Evolutionary conservation across 2,329 filamentous ascomycete genomes (phyloP).

Genomic region (Exophiala oligosperma): DNA sequence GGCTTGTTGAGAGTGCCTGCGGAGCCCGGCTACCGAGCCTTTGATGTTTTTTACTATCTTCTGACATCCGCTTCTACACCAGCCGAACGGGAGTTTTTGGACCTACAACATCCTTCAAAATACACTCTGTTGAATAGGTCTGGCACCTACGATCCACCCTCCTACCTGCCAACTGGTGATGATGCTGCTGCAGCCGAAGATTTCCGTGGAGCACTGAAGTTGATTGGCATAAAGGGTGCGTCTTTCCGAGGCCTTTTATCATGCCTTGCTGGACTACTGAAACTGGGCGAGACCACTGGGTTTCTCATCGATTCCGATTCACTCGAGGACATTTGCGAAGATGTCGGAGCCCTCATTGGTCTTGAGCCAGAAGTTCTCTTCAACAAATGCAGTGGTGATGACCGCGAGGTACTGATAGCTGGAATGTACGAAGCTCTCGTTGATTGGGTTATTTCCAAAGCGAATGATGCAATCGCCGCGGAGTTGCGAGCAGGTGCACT

Average conservation of each 20-base stretch:
- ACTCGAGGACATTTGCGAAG: constrained; percentile 83
- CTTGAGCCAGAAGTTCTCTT: constrained; percentile 81
- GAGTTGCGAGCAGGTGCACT: constrained; percentile 61
- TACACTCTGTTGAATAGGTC: constrained; percentile 81
- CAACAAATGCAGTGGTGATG: constrained; percentile 77
- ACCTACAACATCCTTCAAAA: constrained; percentile 71
- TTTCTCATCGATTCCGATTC: constrained; percentile 81
- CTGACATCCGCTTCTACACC: constrained; percentile 87
- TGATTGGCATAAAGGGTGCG: constrained; percentile 89
- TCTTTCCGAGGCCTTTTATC: constrained; percentile 81
- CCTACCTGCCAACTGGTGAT: constrained; percentile 88
- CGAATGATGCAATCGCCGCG: constrained; percentile 77
- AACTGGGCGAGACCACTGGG: constrained; percentile 86
- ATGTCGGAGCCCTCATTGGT: constrained; percentile 82
- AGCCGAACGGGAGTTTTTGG: constrained; percentile 84
- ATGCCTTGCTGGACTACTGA: constrained; percentile 79
- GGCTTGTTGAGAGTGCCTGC: constrained; percentile 79
- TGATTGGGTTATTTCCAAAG: constrained; percentile 88
- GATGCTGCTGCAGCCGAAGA: constrained; percentile 92
- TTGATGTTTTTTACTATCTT: constrained; percentile 97
- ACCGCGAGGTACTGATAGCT: constrained; percentile 77
- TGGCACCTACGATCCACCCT: constrained; percentile 79
- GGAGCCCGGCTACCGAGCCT: constrained; percentile 82
- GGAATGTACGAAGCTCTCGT: constrained; percentile 92
- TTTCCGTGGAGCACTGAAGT: constrained; percentile 80